phyloP scores from a whole-genome alignment of 2,329 filamentous ascomycete genomes.

The Thelonectria blattea region DNA sequence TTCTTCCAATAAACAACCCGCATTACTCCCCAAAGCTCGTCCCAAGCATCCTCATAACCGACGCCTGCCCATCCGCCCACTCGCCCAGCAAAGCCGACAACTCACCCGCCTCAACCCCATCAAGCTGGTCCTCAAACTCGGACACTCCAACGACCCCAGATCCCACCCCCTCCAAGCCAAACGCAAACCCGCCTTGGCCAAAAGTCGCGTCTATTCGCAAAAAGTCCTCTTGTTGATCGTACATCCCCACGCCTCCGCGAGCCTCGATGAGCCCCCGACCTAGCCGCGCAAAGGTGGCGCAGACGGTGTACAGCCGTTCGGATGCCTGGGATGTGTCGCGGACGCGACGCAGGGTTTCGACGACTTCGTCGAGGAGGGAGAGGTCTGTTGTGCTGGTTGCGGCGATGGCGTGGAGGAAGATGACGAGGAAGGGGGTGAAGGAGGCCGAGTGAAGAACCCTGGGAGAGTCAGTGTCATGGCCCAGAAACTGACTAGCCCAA shows the following conservation, averaged over 20 bases:
- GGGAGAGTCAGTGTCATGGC: not conserved
- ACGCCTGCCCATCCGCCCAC: not conserved
- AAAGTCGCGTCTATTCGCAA: not conserved
- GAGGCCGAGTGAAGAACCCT: constrained; percentile 33
- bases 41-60: not conserved
- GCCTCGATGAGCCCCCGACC: constrained; percentile 27
- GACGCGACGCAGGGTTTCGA: constrained; percentile 21
- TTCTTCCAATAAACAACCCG: too few species aligned
- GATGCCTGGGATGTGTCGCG: constrained; percentile 20
- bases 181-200: not conserved
- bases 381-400: constrained; percentile 15
- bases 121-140: not conserved
- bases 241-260: not conserved
- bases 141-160: not conserved
- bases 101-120: not conserved
- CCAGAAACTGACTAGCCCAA: too few species aligned
- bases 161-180: not conserved
- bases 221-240: not conserved
- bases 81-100: not conserved
- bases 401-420: constrained; percentile 27
- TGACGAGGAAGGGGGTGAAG: constrained; percentile 31
- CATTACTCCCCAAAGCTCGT: not conserved
- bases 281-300: constrained; percentile 23
- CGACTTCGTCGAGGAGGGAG: constrained; percentile 21
- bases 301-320: constrained; percentile 28